These are phyloP conservation scores for Pyricularia grisea DNA, from an alignment of 2,329 filamentous ascomycete genomes.

Conservation along the genomic window DNA sequence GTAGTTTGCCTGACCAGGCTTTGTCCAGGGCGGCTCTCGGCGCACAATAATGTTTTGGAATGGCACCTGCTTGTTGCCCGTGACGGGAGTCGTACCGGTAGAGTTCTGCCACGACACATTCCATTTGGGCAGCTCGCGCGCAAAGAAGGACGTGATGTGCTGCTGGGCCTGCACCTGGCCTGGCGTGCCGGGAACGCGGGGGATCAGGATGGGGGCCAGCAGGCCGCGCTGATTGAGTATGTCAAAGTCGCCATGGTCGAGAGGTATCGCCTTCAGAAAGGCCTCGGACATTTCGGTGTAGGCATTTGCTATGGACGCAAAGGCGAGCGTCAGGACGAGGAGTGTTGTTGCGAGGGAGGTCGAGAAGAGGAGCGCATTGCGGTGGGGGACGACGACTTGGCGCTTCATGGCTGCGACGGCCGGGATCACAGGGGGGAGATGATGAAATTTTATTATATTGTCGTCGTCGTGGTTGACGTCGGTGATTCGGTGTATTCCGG, in stretches of 20 bases:
- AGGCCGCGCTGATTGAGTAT: constrained; percentile 49
- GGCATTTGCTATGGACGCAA: constrained; percentile 13
- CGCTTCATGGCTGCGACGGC: neutral
- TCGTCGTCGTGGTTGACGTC: neutral
- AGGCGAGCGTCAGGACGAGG: constrained; percentile 15
- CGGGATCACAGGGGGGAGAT: neutral
- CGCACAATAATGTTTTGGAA: constrained; percentile 72
- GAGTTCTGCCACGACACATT: constrained; percentile 65
- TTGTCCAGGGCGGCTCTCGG: constrained; percentile 69
- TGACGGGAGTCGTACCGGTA: constrained; percentile 58
- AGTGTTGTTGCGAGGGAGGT: constrained; percentile 1
- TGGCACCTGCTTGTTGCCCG: constrained; percentile 52
- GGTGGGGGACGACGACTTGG: neutral
- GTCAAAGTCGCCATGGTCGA: constrained; percentile 57
- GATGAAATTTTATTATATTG: neutral
- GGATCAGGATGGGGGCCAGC: constrained; percentile 65
- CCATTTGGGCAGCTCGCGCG: constrained; percentile 58
- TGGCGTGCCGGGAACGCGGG: constrained; percentile 65
- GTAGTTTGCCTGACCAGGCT: constrained; percentile 58
- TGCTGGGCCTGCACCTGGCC: constrained; percentile 57
- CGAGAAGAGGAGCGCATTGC: neutral
- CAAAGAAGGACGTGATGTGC: constrained; percentile 67
- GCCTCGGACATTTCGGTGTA: constrained; percentile 50
- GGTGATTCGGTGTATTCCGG: neutral
- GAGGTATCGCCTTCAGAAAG: constrained; percentile 53